These are phyloP conservation scores for Cadophora sp. DNA, from an alignment of 2,329 filamentous ascomycete species.

Conservation along the genomic window DNA sequence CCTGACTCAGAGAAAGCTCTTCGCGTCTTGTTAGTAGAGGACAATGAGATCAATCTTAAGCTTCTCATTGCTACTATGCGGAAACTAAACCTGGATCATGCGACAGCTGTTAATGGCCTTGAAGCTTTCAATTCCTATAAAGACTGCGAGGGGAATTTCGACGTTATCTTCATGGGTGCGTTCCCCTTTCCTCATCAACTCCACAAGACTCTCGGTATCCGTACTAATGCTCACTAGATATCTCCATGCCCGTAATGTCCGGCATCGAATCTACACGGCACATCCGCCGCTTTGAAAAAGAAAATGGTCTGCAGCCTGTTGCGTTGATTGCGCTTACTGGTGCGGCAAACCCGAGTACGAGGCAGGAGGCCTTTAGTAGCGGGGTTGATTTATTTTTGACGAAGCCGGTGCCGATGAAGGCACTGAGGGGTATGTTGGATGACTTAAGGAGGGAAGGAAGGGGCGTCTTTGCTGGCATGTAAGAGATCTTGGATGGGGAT, in stretches of 20 bases:
- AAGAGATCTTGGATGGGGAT: background rate
- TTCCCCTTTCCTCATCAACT: background rate
- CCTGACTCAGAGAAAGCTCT: conserved; percentile 23
- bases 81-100: conserved; percentile 44
- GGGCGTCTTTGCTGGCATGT: conserved; percentile 22
- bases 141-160: conserved; percentile 43
- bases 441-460: conserved; percentile 38
- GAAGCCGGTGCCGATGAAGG: conserved; percentile 53
- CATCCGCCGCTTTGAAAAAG: conserved; percentile 56
- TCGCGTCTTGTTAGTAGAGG: conserved; percentile 49
- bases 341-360: conserved; percentile 55
- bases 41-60: conserved; percentile 51
- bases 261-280: conserved; percentile 54
- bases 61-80: conserved; percentile 43
- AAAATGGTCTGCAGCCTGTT: conserved; percentile 48
- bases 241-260: conserved; percentile 63
- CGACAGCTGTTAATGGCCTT: conserved; percentile 52
- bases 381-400: conserved; percentile 62
- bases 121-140: conserved; percentile 52
- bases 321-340: conserved; percentile 60
- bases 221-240: conserved; percentile 48
- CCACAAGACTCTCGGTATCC: background rate
- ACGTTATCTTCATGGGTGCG: conserved; percentile 56
- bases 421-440: conserved; percentile 41
- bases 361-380: conserved; percentile 56